A percentile compares a stretch with the other conserved stretches of the same genome.
Conservation (phyloP, 176 grass and related monocot species). For the Carex kokanica region DNA sequence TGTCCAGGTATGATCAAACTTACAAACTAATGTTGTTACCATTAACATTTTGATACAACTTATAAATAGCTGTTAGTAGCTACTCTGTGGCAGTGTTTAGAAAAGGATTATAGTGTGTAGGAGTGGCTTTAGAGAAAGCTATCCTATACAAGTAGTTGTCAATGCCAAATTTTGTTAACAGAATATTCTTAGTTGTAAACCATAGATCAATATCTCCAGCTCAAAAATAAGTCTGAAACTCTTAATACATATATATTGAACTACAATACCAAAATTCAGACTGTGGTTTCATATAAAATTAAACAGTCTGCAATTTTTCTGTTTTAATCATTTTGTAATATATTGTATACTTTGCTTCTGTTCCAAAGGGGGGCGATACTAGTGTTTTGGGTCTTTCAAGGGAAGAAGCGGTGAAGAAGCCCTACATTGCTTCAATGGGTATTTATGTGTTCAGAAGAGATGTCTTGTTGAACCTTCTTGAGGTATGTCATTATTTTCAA, state of each 20-base stretch:
- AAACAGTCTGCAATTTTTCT: too few species aligned
- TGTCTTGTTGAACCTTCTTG: too few species aligned
- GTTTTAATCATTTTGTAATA: too few species aligned
- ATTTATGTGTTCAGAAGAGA: slow-evolving; percentile 45
- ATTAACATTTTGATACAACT: not conserved
- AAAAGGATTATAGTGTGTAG: not conserved
- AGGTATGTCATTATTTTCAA: too few species aligned
- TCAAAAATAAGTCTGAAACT: too few species aligned
- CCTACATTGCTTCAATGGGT: slow-evolving; percentile 93
- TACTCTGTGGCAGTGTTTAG: not conserved
- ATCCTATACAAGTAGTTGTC: not conserved
- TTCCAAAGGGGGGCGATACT: slow-evolving; percentile 70
- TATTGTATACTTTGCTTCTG: not conserved
- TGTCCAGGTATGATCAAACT: slow-evolving; percentile 47
- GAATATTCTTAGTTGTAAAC: too few species aligned
- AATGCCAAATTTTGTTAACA: too few species aligned
- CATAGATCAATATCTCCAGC: too few species aligned
- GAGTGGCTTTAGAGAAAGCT: not conserved
- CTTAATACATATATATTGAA: too few species aligned
- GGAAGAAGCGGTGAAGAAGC: slow-evolving; percentile 69
- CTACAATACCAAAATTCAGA: too few species aligned
- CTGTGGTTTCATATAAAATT: too few species aligned
- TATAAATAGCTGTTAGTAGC: not conserved
- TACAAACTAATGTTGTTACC: not conserved
- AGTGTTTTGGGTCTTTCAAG: slow-evolving; percentile 59